Evolutionary conservation across 192 early-diverging fungal species (phyloP), one percentile per base, ranked within the genome.

Genomic region (Cladochytrium replicatum): DNA sequence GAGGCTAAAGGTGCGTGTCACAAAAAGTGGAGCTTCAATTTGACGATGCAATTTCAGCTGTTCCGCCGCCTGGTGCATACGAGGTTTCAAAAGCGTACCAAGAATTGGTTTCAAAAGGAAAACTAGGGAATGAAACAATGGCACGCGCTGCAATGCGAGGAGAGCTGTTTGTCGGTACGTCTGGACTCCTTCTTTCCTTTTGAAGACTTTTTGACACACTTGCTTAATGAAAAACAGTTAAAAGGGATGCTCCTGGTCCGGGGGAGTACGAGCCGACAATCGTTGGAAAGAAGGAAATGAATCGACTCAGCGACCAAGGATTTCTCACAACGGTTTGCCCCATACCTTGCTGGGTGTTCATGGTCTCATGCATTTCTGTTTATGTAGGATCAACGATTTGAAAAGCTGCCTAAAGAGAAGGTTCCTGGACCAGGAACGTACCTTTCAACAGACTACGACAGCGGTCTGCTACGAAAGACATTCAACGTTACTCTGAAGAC

Each of bases 1-100:
- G 25, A 17, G 13, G 28, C 37, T 50, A 48, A 19, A 34, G 39
- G 46, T 47, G n/a, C n/a, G n/a, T n/a, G n/a, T n/a, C n/a, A n/a
- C n/a, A n/a, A n/a, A n/a, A 51, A 29, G 34, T 7, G 46, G 26
- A 27, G 32, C 7, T 57, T 2, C 23, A 9, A 4, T 34, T 1
- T 46, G 17, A 7, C 19, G 25, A 17, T 39, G 23, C 17, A 44
- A 26, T 22, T 41, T 17, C 32, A 61, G 62, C 64, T 6, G 17
- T 76, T 3, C 74, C 74, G 5, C 67, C 69, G 19, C 69, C 70
- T n/a, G 74, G 74, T n/a, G 52, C 74, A 1, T 77, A 77, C 52
- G 64, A 72, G 22, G 42, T 77, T 24, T 57, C 49, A 8, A 37
- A 60, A 1, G 50, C 74, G 19, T 77, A 68, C 52, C 57, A 77